These are phyloP conservation scores for Colletotrichum sp. DNA, from an alignment of 2,329 filamentous ascomycete genomes.

Conservation along the genomic window DNA sequence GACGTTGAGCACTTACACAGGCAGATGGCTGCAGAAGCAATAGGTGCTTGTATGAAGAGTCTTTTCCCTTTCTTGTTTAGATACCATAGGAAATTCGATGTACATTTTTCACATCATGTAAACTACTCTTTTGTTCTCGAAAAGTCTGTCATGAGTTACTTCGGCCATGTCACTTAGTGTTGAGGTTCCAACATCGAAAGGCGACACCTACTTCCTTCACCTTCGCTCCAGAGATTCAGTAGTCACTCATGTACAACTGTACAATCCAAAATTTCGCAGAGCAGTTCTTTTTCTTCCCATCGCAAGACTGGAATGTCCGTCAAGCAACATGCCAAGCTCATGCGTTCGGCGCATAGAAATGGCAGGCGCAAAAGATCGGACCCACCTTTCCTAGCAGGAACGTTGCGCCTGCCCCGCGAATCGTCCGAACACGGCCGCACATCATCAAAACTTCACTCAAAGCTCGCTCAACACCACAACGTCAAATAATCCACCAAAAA, in stretches of 20 bases:
- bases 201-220: background rate
- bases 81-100: background rate
- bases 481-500: background rate
- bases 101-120: background rate
- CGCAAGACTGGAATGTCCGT: background rate
- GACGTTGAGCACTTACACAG: background rate
- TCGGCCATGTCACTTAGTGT: background rate
- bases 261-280: background rate
- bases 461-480: background rate
- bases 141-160: background rate
- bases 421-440: background rate
- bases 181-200: background rate
- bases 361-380: background rate
- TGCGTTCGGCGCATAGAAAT: background rate
- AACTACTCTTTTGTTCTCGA: background rate
- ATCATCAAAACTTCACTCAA: background rate
- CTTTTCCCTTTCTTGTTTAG: background rate
- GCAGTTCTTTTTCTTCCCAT: background rate
- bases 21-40: background rate
- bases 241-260: background rate
- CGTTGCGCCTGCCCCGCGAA: background rate
- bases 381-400: background rate
- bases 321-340: background rate
- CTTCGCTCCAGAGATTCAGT: background rate
- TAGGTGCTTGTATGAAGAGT: background rate